phyloP scores from a whole-genome alignment of 2,329 filamentous ascomycete genomes.

The Ophiocordyceps unilateralis region DNA sequence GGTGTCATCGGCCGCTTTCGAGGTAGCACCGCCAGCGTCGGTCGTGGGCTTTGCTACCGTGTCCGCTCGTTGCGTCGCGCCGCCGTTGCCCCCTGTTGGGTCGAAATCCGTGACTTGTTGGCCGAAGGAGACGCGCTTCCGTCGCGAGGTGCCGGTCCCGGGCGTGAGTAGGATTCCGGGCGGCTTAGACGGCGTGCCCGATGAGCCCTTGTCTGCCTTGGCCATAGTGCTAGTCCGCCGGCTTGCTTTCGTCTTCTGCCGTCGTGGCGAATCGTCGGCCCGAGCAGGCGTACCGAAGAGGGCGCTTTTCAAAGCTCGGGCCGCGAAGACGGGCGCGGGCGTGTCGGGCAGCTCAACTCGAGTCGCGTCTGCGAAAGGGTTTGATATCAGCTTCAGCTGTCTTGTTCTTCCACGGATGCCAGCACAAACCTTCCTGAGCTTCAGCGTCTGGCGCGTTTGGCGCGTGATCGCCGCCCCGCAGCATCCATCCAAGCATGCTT shows the following conservation, averaged over 20 bases:
- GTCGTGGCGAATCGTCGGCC: conserved; percentile 15
- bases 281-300: conserved; percentile 42
- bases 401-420: neutral
- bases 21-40: neutral
- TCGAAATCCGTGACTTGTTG: conserved; percentile 31
- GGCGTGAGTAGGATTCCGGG: conserved; percentile 47
- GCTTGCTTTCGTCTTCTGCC: neutral
- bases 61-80: no score
- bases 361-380: conserved; percentile 18
- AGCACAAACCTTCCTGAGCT: conserved; percentile 7
- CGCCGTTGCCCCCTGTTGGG: conserved; percentile 11
- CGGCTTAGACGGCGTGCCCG: conserved; percentile 30
- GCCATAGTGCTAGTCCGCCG: conserved; percentile 3
- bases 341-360: conserved; percentile 44
- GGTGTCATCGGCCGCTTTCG: conserved; percentile 7
- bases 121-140: conserved; percentile 50
- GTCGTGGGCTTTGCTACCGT: conserved; percentile 6
- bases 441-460: conserved; percentile 17
- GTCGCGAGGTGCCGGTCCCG: conserved; percentile 39
- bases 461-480: conserved; percentile 27
- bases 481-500: conserved; percentile 42
- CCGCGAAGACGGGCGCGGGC: conserved; percentile 48
- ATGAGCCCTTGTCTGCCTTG: conserved; percentile 9
- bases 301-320: conserved; percentile 45
- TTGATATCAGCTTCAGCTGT: neutral